Evolutionary conservation across 1,284 basidiomycete genomes (phyloP), one percentile per base, ranked within the genome.

Genomic region (Pseudozyma thailandica): DNA sequence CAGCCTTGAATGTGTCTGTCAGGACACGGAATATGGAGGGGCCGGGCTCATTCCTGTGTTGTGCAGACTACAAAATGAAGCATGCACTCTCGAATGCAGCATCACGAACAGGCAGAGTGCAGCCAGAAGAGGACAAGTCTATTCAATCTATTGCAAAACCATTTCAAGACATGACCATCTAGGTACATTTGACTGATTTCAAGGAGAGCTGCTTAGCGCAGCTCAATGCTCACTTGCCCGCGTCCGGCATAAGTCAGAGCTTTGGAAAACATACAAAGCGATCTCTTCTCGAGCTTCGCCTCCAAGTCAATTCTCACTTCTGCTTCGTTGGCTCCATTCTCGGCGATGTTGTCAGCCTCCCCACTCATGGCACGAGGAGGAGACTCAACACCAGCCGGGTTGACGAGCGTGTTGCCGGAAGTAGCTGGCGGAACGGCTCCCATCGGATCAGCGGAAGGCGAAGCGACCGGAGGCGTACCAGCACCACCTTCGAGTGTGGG

Each of bases 231-330:
- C 3, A 72, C 55, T 39, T 50, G 35, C 3, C 69, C 69, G 1
- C 58, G 27, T 4, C 50, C 63, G 10, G 64, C 64, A 18, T 72
- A 72, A 16, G 39, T 55, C n/a, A 61, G 18, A 10, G 64, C 64
- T 10, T 53, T 66, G 3, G 64, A 60, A 46, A 72, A 72, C 2
- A 68, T 50, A 30, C 38, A 26, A 12, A 72, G 25, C 13, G 45
- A 50, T 6, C 38, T 37, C n/a, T 31, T 27, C 20, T 72, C 70
- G 7, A 63, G 23, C 28, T 42, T 33, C 1, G 53, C 50, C 21
- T 71, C 61, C 12, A 54, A 37, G 0, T 44, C 7, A n/a, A 64
- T 38, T 23, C 21, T 50, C 1, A 27, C 13, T 33, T 49, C 58
- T 1, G 43, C 66, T 9, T 45, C 56, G n/a, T 4, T 28, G 12